These are phyloP conservation scores for Toxoplasma gondii DNA, from an alignment of 169 alveolate genomes.

Conservation along the genomic window DNA sequence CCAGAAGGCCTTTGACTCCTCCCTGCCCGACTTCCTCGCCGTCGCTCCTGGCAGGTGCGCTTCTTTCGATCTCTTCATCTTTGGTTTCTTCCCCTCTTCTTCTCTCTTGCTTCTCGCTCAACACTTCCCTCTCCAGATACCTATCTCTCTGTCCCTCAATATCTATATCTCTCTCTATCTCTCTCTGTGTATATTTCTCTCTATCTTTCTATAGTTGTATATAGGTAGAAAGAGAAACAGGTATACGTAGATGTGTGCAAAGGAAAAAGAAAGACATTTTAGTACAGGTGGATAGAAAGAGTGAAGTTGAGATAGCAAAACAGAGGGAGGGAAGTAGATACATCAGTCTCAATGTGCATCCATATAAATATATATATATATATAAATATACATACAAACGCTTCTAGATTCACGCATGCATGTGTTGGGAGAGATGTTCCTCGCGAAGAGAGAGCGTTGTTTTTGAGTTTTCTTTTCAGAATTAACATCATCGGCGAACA, in stretches of 20 bases:
- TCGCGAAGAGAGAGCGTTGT: background rate
- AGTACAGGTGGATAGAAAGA: too few species aligned
- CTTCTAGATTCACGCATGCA: background rate
- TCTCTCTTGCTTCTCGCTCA: background rate
- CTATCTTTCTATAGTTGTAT: too few species aligned
- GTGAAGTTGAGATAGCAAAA: background rate
- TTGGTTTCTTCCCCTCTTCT: background rate
- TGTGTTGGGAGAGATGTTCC: background rate
- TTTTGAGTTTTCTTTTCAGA: background rate
- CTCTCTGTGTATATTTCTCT: too few species aligned
- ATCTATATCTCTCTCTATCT: too few species aligned
- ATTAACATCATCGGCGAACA: constrained; percentile 13
- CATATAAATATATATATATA: background rate
- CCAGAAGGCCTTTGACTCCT: background rate
- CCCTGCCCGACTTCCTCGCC: background rate
- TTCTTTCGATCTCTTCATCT: background rate
- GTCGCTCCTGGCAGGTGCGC: background rate
- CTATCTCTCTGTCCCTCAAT: too few species aligned
- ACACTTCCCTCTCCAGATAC: background rate
- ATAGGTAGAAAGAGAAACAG: too few species aligned
- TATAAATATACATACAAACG: background rate
- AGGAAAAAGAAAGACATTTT: too few species aligned
- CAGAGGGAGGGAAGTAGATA: background rate
- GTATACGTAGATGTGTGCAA: too few species aligned
- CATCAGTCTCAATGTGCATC: background rate